A percentile compares a stretch with the other conserved stretches of the same genome.
Conservation (phyloP, 2,329 filamentous ascomycete genomes). For the Ascochyta lentis region DNA sequence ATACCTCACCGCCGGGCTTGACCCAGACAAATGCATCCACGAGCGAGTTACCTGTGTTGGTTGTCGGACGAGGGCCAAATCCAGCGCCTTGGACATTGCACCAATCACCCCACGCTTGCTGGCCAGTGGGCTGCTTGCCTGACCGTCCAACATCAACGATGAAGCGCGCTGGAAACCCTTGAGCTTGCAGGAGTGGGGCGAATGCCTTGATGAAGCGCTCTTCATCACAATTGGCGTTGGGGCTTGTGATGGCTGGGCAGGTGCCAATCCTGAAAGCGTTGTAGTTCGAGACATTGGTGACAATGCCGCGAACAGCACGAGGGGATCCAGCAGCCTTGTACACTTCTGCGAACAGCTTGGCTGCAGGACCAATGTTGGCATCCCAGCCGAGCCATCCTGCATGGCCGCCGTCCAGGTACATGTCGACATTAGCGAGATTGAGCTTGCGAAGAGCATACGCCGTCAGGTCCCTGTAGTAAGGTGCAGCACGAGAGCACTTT, state of each 20-base stretch:
- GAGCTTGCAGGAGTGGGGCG: slow-evolving; percentile 55
- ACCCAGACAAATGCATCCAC: slow-evolving; percentile 74
- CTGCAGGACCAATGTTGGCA: slow-evolving; percentile 63
- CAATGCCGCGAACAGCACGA: slow-evolving; percentile 58
- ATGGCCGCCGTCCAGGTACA: slow-evolving; percentile 70
- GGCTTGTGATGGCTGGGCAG: slow-evolving; percentile 54
- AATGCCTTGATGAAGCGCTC: slow-evolving; percentile 60
- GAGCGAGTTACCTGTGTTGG: slow-evolving; percentile 65
- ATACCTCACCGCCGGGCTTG: slow-evolving; percentile 66
- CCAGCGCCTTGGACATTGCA: slow-evolving; percentile 70
- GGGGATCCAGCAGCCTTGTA: slow-evolving; percentile 58
- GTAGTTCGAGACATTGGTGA: slow-evolving; percentile 66
- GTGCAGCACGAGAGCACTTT: slow-evolving; percentile 62
- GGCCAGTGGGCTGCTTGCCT: slow-evolving; percentile 65
- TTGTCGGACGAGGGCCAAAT: slow-evolving; percentile 68
- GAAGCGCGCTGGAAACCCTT: slow-evolving; percentile 62
- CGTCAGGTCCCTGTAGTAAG: slow-evolving; percentile 62
- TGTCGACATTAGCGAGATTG: slow-evolving; percentile 67
- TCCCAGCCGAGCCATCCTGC: slow-evolving; percentile 70
- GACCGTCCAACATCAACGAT: slow-evolving; percentile 63
- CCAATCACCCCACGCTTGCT: slow-evolving; percentile 69
- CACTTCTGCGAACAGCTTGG: slow-evolving; percentile 55
- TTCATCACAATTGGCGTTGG: slow-evolving; percentile 61
- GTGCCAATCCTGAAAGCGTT: slow-evolving; percentile 59
- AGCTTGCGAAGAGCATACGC: slow-evolving; percentile 63